Conservation (phyloP, 805 yeast genomes). For the Candida lessepsii region DNA sequence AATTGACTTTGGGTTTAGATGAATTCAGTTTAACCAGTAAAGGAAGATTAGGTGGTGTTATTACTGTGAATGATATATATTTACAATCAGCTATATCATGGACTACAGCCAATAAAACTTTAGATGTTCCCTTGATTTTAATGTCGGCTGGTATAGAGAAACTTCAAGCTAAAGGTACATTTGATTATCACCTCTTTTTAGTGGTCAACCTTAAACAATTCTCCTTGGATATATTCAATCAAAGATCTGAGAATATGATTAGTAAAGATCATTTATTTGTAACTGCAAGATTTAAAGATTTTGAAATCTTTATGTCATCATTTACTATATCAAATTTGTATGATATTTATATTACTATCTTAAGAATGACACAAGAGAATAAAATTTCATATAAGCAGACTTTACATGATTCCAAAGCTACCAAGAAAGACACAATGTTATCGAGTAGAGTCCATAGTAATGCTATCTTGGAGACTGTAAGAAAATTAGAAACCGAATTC, state of each 20-base stretch:
- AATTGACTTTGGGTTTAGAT: slow-evolving; percentile 60
- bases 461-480: slow-evolving; percentile 31
- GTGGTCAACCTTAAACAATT: slow-evolving; percentile 52
- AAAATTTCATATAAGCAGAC: slow-evolving; percentile 73
- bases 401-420: slow-evolving; percentile 51
- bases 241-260: slow-evolving; percentile 48
- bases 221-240: slow-evolving; percentile 63
- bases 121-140: slow-evolving; percentile 66
- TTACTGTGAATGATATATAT: slow-evolving; percentile 49
- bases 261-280: slow-evolving; percentile 63
- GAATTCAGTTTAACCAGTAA: slow-evolving; percentile 50
- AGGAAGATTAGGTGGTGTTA: slow-evolving; percentile 78
- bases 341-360: slow-evolving; percentile 71
- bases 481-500: slow-evolving; percentile 62
- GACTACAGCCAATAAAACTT: slow-evolving; percentile 46
- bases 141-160: slow-evolving; percentile 55
- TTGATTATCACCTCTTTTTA: slow-evolving; percentile 85
- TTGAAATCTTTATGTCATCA: slow-evolving; percentile 72
- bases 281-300: slow-evolving; percentile 45
- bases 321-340: slow-evolving; percentile 79
- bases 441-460: slow-evolving; percentile 12
- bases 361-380: slow-evolving; percentile 72
- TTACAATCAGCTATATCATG: slow-evolving; percentile 70
- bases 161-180: slow-evolving; percentile 60
- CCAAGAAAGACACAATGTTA: neutral